Evolutionary conservation across 2,329 filamentous ascomycete species (phyloP), one percentile per base, ranked within the genome.

Genomic region (Xylariaceae sp.): DNA sequence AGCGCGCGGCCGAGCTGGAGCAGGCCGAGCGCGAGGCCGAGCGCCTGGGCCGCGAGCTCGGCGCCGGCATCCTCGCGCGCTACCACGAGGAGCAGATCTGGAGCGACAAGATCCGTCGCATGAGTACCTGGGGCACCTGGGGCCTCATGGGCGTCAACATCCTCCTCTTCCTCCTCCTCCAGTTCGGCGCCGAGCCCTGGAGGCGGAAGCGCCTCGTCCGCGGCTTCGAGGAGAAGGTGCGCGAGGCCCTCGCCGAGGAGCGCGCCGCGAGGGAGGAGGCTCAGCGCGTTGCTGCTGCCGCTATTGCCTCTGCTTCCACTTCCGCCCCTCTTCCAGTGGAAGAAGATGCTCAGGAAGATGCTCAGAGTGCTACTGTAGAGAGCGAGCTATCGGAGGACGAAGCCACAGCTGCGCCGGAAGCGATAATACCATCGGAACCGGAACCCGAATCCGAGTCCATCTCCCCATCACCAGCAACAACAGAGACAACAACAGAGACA

Each of bases 31-130:
- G 76, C 31, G 78, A 86, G 21, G 80, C 94, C 44, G 85, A 95
- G 64, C 81, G 85, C 46, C 76, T 88, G 1, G 77, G 81, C 39
- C 77, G 81, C 36, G 76, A 81, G 53, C 69, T 98, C 38, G 90
- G 85, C 59, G 81, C 83, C 46, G 81, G 83, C 35, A 96, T 97
- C 53, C 70, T 96, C 36, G 85, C 85, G 46, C 79, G 94, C 44
- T 98, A 98, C 64, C 92, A 98, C 62, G 92, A 98, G 66, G 92
- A 98, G 68, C 92, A 98, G 68, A 94, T 98, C 40, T 98, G 92
- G 92, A 94, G 87, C 58, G 92, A 98, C 61, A 90, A 94, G 53
- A 98, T 98, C 59, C 76, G 92, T 24, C 75, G 92, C 50, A 95
- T 95, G 72, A 92, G 85, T 60, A 98, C 92, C 0, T 98, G 92